Conservation (phyloP, 2,329 filamentous ascomycete genomes). For the Penicillium sp. region DNA sequence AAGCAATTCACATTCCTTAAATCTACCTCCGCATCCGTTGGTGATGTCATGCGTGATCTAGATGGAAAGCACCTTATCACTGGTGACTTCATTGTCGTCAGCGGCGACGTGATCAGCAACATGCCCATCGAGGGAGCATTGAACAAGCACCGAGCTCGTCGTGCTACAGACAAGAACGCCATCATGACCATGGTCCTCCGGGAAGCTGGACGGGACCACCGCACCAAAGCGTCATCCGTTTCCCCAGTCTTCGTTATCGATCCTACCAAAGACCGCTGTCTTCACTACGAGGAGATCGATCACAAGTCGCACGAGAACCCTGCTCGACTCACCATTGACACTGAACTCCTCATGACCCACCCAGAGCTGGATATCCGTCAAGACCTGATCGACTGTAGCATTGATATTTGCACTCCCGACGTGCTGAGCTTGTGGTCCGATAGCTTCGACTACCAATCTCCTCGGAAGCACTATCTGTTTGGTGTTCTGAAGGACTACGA, state of each 20-base stretch:
- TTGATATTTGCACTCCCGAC: constrained; percentile 97
- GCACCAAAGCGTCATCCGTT: constrained; percentile 73
- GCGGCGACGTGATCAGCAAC: constrained; percentile 90
- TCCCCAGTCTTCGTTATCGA: constrained; percentile 87
- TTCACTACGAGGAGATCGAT: constrained; percentile 92
- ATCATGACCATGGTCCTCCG: constrained; percentile 97
- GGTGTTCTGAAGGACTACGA: constrained; percentile 96
- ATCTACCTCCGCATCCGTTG: constrained; percentile 81
- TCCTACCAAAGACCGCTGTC: constrained; percentile 72
- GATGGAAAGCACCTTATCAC: constrained; percentile 82
- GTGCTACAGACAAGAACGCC: constrained; percentile 83
- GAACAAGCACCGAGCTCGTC: constrained; percentile 74
- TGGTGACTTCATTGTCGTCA: constrained; percentile 88
- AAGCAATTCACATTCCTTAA: constrained; percentile 79
- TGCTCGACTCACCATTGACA: constrained; percentile 66
- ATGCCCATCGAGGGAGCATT: constrained; percentile 79
- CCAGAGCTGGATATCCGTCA: constrained; percentile 78
- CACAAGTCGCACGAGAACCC: constrained; percentile 57
- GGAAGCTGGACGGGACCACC: constrained; percentile 71
- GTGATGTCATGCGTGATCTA: constrained; percentile 91
- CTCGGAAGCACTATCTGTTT: constrained; percentile 83
- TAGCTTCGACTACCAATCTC: constrained; percentile 94
- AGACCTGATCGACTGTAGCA: constrained; percentile 89
- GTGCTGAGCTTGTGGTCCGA: constrained; percentile 94
- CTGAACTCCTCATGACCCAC: constrained; percentile 72